Evolutionary conservation across 768 basidiomycete species (phyloP), one percentile per base, ranked within the genome.

Genomic region (Lactarius sp.): DNA sequence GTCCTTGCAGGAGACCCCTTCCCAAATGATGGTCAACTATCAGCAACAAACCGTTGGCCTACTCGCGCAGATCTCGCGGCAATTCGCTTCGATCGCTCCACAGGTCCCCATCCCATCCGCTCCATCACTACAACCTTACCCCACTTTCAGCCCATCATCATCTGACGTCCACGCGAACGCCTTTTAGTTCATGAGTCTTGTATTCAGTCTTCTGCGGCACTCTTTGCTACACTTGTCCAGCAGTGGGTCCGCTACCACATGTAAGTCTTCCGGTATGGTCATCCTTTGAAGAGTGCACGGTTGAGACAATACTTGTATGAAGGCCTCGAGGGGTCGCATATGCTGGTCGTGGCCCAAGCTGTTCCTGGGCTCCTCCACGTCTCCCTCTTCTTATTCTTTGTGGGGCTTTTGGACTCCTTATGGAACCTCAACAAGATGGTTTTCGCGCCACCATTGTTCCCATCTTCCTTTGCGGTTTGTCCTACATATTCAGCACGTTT

Each of bases 361-460:
- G 77, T 83, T 37, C 81, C 81, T 1, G 71, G 77, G 20, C 74
- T 83, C 16, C 75, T 84, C 20, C 81, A 83, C 62, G 69, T 79
- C 6, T 79, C 81, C 1, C 73, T 82, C n/a, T 74, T 81, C n/a
- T 73, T 82, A 4, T 82, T 83, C 71, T 77, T 85, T 70, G 73
- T 77, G 34, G 79, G 80, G 37, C 73, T 84, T 22, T 69, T 80
- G 39, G 75, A 76, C 20, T 79, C 81, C 66, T 70, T 82, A 33
- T 68, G 70, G 55, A 71, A 76, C 8, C 69, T 69, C 52, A 67
- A 70, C 46, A 41, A 1, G 2, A n/a, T 42, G 4, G 61, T 70
- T 12, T 65, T 0, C 16, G 59, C 3, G 33, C 52, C 4, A 61
- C 60, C 6, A 14, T 64, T 6, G 12, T 58, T 4, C 61, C 58